Base-by-base conservation (phyloP, 768 basidiomycete genomes). In the Lactarius deliciosus region DNA sequence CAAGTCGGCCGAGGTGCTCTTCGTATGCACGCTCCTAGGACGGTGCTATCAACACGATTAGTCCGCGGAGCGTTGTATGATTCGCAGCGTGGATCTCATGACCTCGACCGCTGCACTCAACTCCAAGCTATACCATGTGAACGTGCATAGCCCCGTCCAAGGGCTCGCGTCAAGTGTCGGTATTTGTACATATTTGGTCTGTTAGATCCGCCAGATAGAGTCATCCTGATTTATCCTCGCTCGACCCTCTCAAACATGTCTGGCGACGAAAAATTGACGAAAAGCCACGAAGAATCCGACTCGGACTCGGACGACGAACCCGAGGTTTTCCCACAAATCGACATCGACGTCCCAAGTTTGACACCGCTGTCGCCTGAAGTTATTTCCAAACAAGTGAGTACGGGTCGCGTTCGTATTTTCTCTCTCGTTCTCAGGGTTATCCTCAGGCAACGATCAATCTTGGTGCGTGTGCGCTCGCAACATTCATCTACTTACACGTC, bases 401-500 rank as follows among this genome's bases (percentile, higher is more conserved):
- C 56, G 28, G 50, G 32, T 20, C 56, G 45, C 38, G 30, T 53
- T 63, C 34, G 60, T 18, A 30, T 60, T 54, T 22, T 20, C 45
- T 15, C n/a, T n/a, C 56, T 16, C 16, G 57, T 61, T 36, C 64
- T 65, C 40, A 66, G 43, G 13, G 40, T 30, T 32, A 25, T 18
- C 34, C 28, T 5, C 76, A 97, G 91, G 96, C 96, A 34, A 98
- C 96, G 16, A 96, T 96, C 72, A 95, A 96, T 79, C 80, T 95
- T 73, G 95, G 95, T 94, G 67, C 54, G 73, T 73, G 1, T 8
- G 1, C 25, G 15, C 54, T n/a, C 54, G 13, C 32, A 18, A 54
- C 41, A 15, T 34, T 38, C 20, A 55, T 57, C 18, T 47, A 25
- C 34, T 34, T 34, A 68, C 20, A 30, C 5, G 36, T 30, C 70